phyloP scores from a whole-genome alignment of 2,329 filamentous ascomycete genomes.

The Aspergillus persii region DNA sequence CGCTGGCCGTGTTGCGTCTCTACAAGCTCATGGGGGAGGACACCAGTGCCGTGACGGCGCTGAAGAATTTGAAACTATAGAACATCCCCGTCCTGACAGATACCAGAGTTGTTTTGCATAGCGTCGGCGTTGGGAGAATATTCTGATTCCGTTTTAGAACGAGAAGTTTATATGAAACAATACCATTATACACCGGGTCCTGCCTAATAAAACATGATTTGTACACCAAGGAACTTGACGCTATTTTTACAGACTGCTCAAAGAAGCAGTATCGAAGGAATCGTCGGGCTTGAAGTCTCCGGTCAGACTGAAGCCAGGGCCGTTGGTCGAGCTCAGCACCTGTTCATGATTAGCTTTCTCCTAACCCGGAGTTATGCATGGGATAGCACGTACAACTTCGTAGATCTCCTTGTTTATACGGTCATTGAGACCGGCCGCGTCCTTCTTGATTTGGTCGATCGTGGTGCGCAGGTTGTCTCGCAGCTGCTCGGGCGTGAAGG shows the following conservation, averaged over 20 bases:
- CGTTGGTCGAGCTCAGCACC: slow-evolving; percentile 82
- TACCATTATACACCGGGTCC: slow-evolving; percentile 43
- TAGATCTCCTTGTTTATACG: slow-evolving; percentile 69
- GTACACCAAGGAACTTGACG: slow-evolving; percentile 41
- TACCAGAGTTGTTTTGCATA: slow-evolving; percentile 30
- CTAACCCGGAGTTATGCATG: slow-evolving; percentile 14
- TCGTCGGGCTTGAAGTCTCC: slow-evolving; percentile 69
- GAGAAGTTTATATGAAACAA: slow-evolving; percentile 25
- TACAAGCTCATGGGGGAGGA: slow-evolving; percentile 63
- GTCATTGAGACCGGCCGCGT: slow-evolving; percentile 66
- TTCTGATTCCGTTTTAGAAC: slow-evolving; percentile 11
- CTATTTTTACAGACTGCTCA: slow-evolving; percentile 44
- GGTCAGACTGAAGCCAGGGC: slow-evolving; percentile 81
- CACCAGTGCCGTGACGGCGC: slow-evolving; percentile 56
- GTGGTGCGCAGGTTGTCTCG: slow-evolving; percentile 78
- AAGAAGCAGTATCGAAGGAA: slow-evolving; percentile 53
- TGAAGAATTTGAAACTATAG: slow-evolving; percentile 47
- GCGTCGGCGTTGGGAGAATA: slow-evolving; percentile 42
- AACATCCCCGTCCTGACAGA: background rate
- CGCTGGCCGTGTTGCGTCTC: slow-evolving; percentile 58
- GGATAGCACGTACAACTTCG: slow-evolving; percentile 55
- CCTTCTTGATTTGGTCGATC: slow-evolving; percentile 72
- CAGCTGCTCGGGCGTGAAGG: slow-evolving; percentile 83
- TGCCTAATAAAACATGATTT: slow-evolving; percentile 45
- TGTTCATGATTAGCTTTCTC: slow-evolving; percentile 50